Conservation (phyloP, 2,329 filamentous ascomycete species). For the Diplodia sapinea region DNA sequence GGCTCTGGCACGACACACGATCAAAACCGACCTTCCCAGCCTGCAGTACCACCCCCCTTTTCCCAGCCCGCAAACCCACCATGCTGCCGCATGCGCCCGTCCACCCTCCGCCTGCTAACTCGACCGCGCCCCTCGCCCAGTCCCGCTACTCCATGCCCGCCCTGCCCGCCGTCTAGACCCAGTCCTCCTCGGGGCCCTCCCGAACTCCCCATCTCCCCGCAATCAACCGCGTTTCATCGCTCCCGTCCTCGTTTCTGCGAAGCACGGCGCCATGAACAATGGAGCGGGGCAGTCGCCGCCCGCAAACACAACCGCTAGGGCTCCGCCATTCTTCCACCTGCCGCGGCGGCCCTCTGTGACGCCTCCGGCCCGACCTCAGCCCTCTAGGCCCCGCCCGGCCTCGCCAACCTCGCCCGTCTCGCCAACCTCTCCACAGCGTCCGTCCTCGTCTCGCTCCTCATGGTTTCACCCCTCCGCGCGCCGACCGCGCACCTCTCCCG, state of each 20-base stretch:
- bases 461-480: conserved; percentile 44
- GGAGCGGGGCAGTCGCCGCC: conserved; percentile 4
- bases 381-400: background rate
- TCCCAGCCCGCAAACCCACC: conserved; percentile 25
- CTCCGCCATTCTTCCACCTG: conserved; percentile 11
- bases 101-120: conserved; percentile 9
- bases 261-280: conserved; percentile 29
- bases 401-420: conserved; percentile 9
- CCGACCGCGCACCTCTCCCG: conserved; percentile 47
- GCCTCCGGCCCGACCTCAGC: conserved; percentile 4
- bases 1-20: conserved; percentile 24
- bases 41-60: conserved; percentile 28
- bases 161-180: conserved; percentile 16
- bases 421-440: conserved; percentile 22
- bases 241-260: conserved; percentile 6
- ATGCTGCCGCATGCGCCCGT: conserved; percentile 21
- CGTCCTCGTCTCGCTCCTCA: conserved; percentile 31
- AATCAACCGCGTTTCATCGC: conserved; percentile 29
- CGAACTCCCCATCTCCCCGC: conserved; percentile 25
- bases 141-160: conserved; percentile 10
- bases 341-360: conserved; percentile 19
- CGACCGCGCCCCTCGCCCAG: conserved; percentile 6
- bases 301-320: background rate
- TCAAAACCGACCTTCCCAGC: conserved; percentile 26
- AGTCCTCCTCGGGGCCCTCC: conserved; percentile 18